Conservation (phyloP, 129 eudicot genomes). For the Artemisia tridentata region DNA sequence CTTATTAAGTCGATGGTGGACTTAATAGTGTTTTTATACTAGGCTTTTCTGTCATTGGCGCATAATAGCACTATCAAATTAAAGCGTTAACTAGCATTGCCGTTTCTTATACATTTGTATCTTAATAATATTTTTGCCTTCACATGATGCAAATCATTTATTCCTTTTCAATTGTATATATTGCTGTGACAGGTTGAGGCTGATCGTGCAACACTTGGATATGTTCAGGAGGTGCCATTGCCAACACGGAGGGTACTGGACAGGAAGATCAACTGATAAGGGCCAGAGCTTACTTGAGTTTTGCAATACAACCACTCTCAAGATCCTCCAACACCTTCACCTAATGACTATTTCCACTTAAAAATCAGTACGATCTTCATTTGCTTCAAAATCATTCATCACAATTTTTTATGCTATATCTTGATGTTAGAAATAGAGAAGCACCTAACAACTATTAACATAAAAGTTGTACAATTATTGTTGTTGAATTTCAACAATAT, state of each 20-base stretch:
- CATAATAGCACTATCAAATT: conserved; percentile 10
- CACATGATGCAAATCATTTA: conserved; percentile 7
- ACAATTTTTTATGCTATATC: too few relatives aligned
- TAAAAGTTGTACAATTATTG: too few relatives aligned
- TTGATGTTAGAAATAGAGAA: too few relatives aligned
- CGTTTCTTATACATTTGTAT: background rate
- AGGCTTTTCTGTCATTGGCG: background rate
- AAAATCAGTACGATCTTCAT: too few relatives aligned
- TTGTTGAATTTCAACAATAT: too few relatives aligned
- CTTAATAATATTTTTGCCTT: conserved; percentile 7
- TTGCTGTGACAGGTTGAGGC: conserved; percentile 42
- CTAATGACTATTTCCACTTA: too few relatives aligned
- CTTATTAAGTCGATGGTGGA: background rate
- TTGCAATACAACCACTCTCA: too few relatives aligned
- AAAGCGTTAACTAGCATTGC: conserved; percentile 9
- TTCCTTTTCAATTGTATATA: conserved; percentile 10
- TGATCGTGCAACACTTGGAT: conserved; percentile 32
- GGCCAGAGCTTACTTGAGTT: conserved; percentile 81
- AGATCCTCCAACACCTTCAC: too few relatives aligned
- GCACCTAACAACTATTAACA: too few relatives aligned
- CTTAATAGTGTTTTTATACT: conserved; percentile 1
- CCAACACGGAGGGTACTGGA: conserved; percentile 39
- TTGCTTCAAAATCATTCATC: too few relatives aligned
- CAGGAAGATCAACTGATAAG: conserved; percentile 84
- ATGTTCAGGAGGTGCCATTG: conserved; percentile 25